Base-by-base conservation (phyloP, 2,329 filamentous ascomycete genomes). In the Talaromyces verruculosus region DNA sequence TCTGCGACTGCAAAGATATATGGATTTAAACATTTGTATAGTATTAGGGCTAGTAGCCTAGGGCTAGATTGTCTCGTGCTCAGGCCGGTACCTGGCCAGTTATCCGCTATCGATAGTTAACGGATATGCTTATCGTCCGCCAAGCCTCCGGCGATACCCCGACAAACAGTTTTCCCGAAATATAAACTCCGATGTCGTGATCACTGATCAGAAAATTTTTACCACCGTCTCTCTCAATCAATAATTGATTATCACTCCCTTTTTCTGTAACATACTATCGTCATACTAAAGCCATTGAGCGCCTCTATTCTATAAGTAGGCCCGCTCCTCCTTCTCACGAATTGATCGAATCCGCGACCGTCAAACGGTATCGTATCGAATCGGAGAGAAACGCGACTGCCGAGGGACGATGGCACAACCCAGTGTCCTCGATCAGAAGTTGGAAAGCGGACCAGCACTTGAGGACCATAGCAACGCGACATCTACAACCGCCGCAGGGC, bases 121-220 rank as follows among this genome's bases (percentile, higher is more conserved):
- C 30, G 28, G 28, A 17, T 22, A 55, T 30, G 25, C 25, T 35
- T 55, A 55, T 35, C 51, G n/a, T 35, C 33, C 33, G 35, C 35
- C 35, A 37, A 37, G 35, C 11, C n/a, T 13, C 8, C 10, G 5
- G 17, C 17, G 51, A 19, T 37, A 22, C 11, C 33, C 30, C 51
- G 53, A 57, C 43, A 22, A 22, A 22, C 10, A 22, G 19, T 51
- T 51, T 51, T 30, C 47, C 47, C 47, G 47, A 17, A 25, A 17
- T 51, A 30, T 51, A 30, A 51, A 51, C 47, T 51, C 47, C 47
- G 22, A 57, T 57, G 53, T 57, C 53, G 53, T 57, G 53, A 57
- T 57, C 33, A 8, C 33, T 57, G 53, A 57, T 57, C 33, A 22
- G 53, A 57, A 57, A 57, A 57, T 37, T 57, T 30, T 57, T 39